A percentile compares a stretch with the other conserved stretches of the same genome.
These are phyloP conservation scores for Abrus pulchellus DNA, from an alignment of 306 rosid species.

Conservation along the genomic window DNA sequence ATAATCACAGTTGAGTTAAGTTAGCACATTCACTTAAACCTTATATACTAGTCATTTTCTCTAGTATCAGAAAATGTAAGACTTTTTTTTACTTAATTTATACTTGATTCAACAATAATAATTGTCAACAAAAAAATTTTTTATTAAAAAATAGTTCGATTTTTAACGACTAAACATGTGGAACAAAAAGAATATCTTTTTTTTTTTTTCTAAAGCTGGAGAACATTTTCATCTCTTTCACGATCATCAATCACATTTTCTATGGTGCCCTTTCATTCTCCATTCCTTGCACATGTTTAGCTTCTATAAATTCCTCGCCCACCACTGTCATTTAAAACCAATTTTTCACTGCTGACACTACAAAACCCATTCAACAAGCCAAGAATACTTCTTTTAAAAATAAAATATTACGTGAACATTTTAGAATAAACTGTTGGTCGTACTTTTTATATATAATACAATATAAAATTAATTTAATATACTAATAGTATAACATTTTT, in stretches of 20 bases:
- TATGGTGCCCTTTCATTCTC: neutral
- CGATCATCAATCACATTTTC: conserved; percentile 3
- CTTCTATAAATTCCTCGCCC: neutral
- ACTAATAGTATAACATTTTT: no score
- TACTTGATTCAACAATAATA: no score
- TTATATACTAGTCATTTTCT: no score
- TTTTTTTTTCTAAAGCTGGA: neutral
- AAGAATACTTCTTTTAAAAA: neutral
- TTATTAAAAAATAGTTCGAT: no score
- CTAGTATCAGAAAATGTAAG: no score
- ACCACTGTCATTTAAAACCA: conserved; percentile 30
- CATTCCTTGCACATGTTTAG: neutral
- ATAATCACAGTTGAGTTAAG: no score
- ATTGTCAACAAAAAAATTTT: no score
- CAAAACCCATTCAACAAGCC: conserved; percentile 12
- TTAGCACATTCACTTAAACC: no score
- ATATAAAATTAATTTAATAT: neutral
- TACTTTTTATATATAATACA: neutral
- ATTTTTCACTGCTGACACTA: conserved; percentile 8
- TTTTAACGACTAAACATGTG: no score
- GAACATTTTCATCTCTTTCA: neutral
- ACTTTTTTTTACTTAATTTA: no score
- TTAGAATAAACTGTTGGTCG: neutral
- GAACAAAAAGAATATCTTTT: no score
- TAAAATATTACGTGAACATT: neutral